Conservation (phyloP, 345 rosid species). For the Eutrema japonicum region DNA sequence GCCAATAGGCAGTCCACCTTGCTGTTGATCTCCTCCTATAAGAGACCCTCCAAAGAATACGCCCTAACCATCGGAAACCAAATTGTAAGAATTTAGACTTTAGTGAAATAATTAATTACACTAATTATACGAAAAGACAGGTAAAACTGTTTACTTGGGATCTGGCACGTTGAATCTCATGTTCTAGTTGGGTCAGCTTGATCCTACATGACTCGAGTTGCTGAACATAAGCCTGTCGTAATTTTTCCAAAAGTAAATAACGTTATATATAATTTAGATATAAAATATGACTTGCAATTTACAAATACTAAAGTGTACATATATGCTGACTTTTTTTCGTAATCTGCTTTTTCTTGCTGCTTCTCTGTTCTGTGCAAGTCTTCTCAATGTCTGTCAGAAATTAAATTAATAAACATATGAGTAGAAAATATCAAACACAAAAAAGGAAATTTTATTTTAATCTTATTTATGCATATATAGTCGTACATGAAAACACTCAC, state of each 20-base stretch:
- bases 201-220: constrained; percentile 95
- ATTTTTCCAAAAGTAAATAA: constrained; percentile 14
- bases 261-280: not conserved
- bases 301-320: not conserved
- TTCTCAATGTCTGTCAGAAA: constrained; percentile 68
- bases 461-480: not conserved
- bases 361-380: constrained; percentile 99
- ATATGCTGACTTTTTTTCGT: constrained; percentile 70
- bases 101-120: not conserved
- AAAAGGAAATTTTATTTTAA: not conserved
- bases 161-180: constrained; percentile 91
- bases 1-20: constrained; percentile 62
- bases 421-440: not conserved
- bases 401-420: constrained; percentile 17
- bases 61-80: constrained; percentile 57
- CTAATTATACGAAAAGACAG: not conserved
- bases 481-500: constrained; percentile 37
- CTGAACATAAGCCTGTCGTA: constrained; percentile 88
- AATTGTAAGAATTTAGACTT: constrained; percentile 4
- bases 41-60: constrained; percentile 68
- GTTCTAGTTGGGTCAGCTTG: constrained; percentile 89
- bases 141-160: constrained; percentile 58
- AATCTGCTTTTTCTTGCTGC: constrained; percentile 99
- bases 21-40: constrained; percentile 65
- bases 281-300: not conserved